These are phyloP conservation scores for Quercus glauca DNA, from an alignment of 306 rosid species.

Conservation along the genomic window DNA sequence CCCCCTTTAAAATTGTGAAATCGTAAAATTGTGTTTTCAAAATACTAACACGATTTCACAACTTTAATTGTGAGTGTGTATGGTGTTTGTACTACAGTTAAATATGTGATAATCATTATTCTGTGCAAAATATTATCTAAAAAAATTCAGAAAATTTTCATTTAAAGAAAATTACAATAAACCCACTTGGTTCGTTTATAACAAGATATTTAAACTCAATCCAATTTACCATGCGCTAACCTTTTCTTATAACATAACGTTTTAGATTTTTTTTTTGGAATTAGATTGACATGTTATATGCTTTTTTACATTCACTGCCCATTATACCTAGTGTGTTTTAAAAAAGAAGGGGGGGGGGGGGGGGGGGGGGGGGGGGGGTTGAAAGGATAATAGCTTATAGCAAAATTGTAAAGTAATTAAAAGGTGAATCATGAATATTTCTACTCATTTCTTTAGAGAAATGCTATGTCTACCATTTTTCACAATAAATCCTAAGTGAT, in stretches of 20 bases:
- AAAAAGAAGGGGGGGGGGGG: fast-evolving
- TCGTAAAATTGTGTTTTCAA: too few relatives aligned
- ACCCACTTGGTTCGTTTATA: neutral
- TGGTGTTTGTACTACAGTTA: fast-evolving
- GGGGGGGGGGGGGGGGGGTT: too few relatives aligned
- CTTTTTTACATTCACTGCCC: neutral
- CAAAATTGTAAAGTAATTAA: too few relatives aligned
- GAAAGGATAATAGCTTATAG: neutral
- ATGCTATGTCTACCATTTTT: neutral
- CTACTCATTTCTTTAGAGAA: neutral
- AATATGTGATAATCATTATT: too few relatives aligned
- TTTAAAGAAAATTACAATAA: neutral
- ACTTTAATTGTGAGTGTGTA: too few relatives aligned
- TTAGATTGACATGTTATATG: neutral
- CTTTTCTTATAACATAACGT: neutral
- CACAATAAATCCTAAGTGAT: too few relatives aligned
- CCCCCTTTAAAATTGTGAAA: too few relatives aligned
- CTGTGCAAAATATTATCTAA: too few relatives aligned
- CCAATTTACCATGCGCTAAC: too few relatives aligned
- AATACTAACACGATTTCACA: too few relatives aligned
- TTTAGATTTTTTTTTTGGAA: neutral
- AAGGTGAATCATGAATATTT: neutral
- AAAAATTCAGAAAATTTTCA: neutral
- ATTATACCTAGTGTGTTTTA: neutral
- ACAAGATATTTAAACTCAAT: too few relatives aligned